Evolutionary conservation across 768 basidiomycete species (phyloP), one percentile per base, ranked within the genome.

Genomic region (Calocera viscosa): DNA sequence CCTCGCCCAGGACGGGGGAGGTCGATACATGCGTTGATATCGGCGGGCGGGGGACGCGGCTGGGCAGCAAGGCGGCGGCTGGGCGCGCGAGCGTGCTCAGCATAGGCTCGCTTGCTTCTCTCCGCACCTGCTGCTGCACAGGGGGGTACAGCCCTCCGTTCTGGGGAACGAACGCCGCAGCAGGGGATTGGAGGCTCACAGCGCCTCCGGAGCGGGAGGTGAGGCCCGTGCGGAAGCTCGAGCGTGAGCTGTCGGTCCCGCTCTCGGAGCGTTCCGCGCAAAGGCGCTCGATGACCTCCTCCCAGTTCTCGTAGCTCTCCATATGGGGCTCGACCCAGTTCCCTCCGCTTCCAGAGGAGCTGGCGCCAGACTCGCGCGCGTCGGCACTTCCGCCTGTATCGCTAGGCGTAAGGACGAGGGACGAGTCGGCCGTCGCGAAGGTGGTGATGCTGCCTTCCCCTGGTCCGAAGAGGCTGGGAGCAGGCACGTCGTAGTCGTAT

Each of bases 231-330:
- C 53, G 53, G 14, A 60, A 60, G 53, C 14, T 28, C 5, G 53
- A 60, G 16, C 53, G 24, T 5, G 53, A 60, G 24, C 43, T 47
- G 43, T 24, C 24, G 8, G 19, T 47, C 19, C 43, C 24, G 53
- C 53, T 60, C 30, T 60, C 53, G 5, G 43, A 47, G 19, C 53
- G 24, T 19, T 60, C 53, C 22, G 53, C 53, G 22, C 53, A 60
- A 7, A 60, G 53, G 24, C 53, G 53, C 30, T 60, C 53, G 53
- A 60, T 60, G 26, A 60, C 53, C 30, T 60, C 53, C 30, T 60
- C 53, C 53, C 53, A 60, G 30, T 60, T 60, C 53, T 60, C 53
- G 53, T 60, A 60, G 24, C 53, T 60, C 26, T 60, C 53, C 53
- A 60, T 16, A 10, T 32, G 53, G 16, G 53, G 53, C 22, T 28